These are phyloP conservation scores for Camptophora hylomeconis DNA, from an alignment of 2,329 filamentous ascomycete species.

Conservation along the genomic window DNA sequence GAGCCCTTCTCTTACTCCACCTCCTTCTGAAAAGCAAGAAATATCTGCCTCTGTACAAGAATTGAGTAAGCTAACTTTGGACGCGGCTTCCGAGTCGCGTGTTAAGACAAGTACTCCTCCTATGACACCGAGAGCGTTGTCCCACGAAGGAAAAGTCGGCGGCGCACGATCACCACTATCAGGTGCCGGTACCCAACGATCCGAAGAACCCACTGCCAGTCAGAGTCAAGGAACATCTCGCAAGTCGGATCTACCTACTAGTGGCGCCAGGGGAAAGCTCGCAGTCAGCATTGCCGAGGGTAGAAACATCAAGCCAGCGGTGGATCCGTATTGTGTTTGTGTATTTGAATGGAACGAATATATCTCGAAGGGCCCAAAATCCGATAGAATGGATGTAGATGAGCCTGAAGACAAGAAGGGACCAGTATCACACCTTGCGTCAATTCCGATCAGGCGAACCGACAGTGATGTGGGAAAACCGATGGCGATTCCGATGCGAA, in stretches of 20 bases:
- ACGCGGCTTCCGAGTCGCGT: conserved; percentile 43
- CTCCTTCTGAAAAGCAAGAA: conserved; percentile 27
- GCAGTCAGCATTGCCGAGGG: conserved; percentile 81
- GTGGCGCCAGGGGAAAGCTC: conserved; percentile 70
- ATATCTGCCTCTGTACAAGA: conserved; percentile 32
- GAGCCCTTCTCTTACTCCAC: conserved; percentile 39
- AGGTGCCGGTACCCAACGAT: conserved; percentile 16
- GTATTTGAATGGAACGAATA: conserved; percentile 96
- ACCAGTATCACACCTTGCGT: conserved; percentile 38
- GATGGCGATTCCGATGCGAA: conserved; percentile 94
- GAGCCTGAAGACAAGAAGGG: conserved; percentile 46
- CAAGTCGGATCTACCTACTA: conserved; percentile 43
- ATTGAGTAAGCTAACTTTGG: conserved; percentile 65
- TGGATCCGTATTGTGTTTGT: conserved; percentile 87
- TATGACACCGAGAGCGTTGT: conserved; percentile 79
- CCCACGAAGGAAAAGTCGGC: conserved; percentile 40
- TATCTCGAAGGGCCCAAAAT: conserved; percentile 73
- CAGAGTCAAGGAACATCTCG: conserved; percentile 9
- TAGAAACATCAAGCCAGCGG: conserved; percentile 64
- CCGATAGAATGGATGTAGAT: conserved; percentile 45
- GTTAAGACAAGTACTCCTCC: conserved; percentile 87
- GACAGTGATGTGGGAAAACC: conserved; percentile 71
- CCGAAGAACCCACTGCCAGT: conserved; percentile 8
- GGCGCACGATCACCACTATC: conserved; percentile 13
- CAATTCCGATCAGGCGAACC: conserved; percentile 52